A percentile compares a stretch with the other conserved stretches of the same genome.
These are phyloP conservation scores for Mucor racemosus DNA, from an alignment of 371 early-diverging fungal species.

Conservation along the genomic window DNA sequence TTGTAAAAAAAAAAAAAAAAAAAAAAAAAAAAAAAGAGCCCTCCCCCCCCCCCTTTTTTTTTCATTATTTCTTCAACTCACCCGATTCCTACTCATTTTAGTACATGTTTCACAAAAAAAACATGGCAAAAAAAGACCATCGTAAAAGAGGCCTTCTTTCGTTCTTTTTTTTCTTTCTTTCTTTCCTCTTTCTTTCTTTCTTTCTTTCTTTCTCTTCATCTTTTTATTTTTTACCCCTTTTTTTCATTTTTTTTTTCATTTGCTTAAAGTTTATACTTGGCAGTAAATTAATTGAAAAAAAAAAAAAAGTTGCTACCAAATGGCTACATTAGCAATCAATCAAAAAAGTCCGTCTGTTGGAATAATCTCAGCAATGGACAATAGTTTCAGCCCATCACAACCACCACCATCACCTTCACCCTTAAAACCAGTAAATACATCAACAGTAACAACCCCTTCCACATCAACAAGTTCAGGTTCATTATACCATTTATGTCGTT, in stretches of 20 bases:
- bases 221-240: slow-evolving; percentile 6
- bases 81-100: slow-evolving; percentile 6
- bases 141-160: slow-evolving; percentile 7
- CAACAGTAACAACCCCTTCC: slow-evolving; percentile 22
- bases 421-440: slow-evolving; percentile 14
- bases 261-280: not conserved
- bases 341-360: slow-evolving; percentile 19
- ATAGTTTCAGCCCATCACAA: slow-evolving; percentile 1
- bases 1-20: not conserved
- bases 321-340: slow-evolving; percentile 18
- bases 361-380: not conserved
- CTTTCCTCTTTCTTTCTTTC: slow-evolving; percentile 11
- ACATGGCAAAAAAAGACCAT: slow-evolving; percentile 2
- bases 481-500: slow-evolving; percentile 69
- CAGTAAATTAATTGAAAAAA: not conserved
- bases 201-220: no score
- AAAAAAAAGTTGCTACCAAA: not conserved
- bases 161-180: slow-evolving; percentile 14
- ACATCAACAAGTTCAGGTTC: slow-evolving; percentile 41
- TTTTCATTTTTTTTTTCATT: slow-evolving; percentile 11
- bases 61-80: not conserved
- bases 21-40: not conserved
- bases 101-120: slow-evolving; percentile 9
- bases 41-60: slow-evolving; percentile 3
- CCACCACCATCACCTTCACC: slow-evolving; percentile 14